Evolutionary conservation across 1,284 basidiomycete species (phyloP), one percentile per base, ranked within the genome.

Genomic region (Inonotus obliquus): DNA sequence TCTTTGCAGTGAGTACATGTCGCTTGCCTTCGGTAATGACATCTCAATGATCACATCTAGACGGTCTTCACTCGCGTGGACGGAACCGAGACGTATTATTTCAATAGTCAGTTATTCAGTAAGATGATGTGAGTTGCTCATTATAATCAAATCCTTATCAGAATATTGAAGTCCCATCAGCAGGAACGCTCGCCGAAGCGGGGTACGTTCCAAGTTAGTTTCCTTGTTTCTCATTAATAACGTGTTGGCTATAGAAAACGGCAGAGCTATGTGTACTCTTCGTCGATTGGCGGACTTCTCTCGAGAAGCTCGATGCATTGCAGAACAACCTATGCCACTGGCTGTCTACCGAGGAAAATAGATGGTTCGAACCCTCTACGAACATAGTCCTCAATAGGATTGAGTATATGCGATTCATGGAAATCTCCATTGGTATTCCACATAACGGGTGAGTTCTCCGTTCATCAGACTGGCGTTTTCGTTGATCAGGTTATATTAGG

Each of bases 31-130:
- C 4, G 11, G 38, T 7, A 44, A 44, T 19, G 10, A 10, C 25
- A 32, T 48, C 45, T 38, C 59, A 11, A 63, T 41, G 47, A n/a
- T 57, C 45, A 45, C 32, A 4, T 60, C 11, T 60, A 84, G 78
- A 90, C 87, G 1, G 78, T 86, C 23, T 90, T 90, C 67, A 71
- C 79, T 25, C 83, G 87, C 25, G 68, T 77, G 4, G 88, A 91
- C 67, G 88, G 88, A 14, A 86, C 85, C 9, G 85, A 89, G 68
- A 83, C 86, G 9, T 91, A 91, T 68, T 90, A 89, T 68, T 90
- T 85, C 74, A 91, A 90, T 74, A 87, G 85, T 65, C 84, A 85
- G 65, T 75, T 90, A 14, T 87, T 86, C 71, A 81, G 71, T 59
- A 87, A 86, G 69, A 88, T 90, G 71, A 89, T 91, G 86, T 86